phyloP scores from a whole-genome alignment of 2,329 filamentous ascomycete genomes.

The Orbilia quercus region DNA sequence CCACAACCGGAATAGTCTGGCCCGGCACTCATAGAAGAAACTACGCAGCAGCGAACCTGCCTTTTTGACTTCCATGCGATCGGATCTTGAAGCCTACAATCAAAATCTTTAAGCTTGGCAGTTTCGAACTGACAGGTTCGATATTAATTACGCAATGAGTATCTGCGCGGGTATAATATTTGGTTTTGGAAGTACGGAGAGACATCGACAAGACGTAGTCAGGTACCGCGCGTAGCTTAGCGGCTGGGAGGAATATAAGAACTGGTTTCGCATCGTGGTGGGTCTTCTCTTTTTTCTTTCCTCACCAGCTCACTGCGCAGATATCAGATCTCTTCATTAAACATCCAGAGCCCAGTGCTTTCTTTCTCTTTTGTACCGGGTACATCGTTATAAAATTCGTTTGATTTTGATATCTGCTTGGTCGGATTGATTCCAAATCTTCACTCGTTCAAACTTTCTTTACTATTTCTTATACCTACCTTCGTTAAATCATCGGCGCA shows the following conservation, averaged over 20 bases:
- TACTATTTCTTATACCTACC: too few species aligned
- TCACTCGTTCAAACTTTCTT: not conserved
- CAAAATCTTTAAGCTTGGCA: conserved; percentile 16
- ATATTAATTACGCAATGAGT: conserved; percentile 2
- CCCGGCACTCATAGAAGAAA: not conserved
- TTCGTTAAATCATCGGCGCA: conserved; percentile 12
- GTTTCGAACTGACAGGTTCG: conserved; percentile 17
- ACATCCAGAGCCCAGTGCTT: conserved; percentile 21
- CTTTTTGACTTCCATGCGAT: conserved; percentile 20
- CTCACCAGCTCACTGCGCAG: conserved; percentile 1
- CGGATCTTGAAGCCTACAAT: conserved; percentile 14
- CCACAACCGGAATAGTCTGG: not conserved
- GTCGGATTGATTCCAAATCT: conserved; percentile 10
- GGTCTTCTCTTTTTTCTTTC: conserved; percentile 5
- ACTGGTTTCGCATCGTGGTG: not conserved
- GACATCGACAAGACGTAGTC: not conserved
- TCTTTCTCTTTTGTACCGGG: conserved; percentile 7
- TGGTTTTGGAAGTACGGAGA: conserved; percentile 1
- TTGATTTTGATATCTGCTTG: conserved; percentile 15
- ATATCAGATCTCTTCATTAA: conserved; percentile 5
- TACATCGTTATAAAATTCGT: conserved; percentile 10
- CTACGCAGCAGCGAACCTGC: conserved; percentile 12
- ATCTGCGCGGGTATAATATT: conserved; percentile 3
- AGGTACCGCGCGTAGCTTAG: not conserved
- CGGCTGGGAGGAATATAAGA: not conserved